phyloP scores from a whole-genome alignment of 192 early-diverging fungal genomes.

The Entomortierella chlamydospora region DNA sequence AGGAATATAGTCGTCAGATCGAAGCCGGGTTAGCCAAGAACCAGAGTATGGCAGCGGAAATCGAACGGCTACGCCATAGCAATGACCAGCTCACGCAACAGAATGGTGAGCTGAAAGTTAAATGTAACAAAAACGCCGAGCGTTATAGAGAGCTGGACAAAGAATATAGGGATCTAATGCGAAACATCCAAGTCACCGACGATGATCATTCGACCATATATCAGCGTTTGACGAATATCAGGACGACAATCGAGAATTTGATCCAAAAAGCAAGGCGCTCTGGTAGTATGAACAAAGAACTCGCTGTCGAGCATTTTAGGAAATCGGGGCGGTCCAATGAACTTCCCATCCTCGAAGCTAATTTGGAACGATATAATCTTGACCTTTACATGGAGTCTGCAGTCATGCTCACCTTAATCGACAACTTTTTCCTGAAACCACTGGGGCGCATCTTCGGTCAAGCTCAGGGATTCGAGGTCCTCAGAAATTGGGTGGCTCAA shows the following conservation, averaged over 20 bases:
- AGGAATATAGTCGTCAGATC: too few relatives aligned
- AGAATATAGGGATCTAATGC: constrained; percentile 19
- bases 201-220: constrained; percentile 17
- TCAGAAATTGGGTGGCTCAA: constrained; percentile 6
- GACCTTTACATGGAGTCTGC: constrained; percentile 25
- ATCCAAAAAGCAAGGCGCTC: constrained; percentile 26
- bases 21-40: too few relatives aligned
- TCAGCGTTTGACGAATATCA: constrained; percentile 1
- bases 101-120: not conserved
- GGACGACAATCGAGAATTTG: constrained; percentile 15
- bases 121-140: constrained; percentile 11
- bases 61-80: not conserved
- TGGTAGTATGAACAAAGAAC: constrained; percentile 8
- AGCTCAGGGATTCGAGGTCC: constrained; percentile 1
- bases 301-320: constrained; percentile 19
- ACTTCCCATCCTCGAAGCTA: not conserved
- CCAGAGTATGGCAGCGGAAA: too few relatives aligned
- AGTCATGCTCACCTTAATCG: constrained; percentile 8
- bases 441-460: constrained; percentile 21
- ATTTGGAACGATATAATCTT: constrained; percentile 7
- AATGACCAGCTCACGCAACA: not conserved
- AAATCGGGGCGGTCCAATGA: not conserved
- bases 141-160: constrained; percentile 21
- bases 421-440: constrained; percentile 7
- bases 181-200: constrained; percentile 10